Evolutionary conservation across 495 filamentous ascomycete species (phyloP), one percentile per base, ranked within the genome.

Genomic region (Xylaria flabelliformis): DNA sequence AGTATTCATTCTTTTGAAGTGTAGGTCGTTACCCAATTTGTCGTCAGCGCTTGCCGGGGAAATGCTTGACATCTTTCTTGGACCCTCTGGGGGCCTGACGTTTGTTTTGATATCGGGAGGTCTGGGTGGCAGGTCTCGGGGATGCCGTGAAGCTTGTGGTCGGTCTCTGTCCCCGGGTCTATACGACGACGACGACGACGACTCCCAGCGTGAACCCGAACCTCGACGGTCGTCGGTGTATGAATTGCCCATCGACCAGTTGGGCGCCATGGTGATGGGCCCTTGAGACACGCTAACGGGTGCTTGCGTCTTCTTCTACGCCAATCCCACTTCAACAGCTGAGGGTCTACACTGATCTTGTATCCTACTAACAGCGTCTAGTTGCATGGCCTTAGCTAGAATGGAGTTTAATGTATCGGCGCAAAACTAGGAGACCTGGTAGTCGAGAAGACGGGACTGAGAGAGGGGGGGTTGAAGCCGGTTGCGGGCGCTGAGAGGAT

Each of bases 1-100:
- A 21, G 17, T n/a, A 44, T 63, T 44, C 10, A 64, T 42, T 21
- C 36, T 62, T 34, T 46, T 71, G 17, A 71, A 15, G 29, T 34
- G 61, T 1, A 64, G 61, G 24, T 62, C 69, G 17, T 56, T 50
- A 12, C 44, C 29, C 17, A 36, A 19, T 34, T 44, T 53, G 1
- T 64, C 73, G 12, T 39, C 3, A 10, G 46, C 63, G 69, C 75
- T 73, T 26, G 72, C 32, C 42, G 75, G 69, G 15, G 77, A 77
- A 39, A 42, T 66, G 41, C 53, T 65, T 15, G 70, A 70, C 29
- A 65, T 68, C 7, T 58, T 67, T 34, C 69, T 64, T 29, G 72
- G 36, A 4, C 58, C 67, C 24, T 62, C 62, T 0, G 71, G 17
- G 17, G 69, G n/a, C 26, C 19, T 76, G 42, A 42, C 51, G 26